phyloP scores from a whole-genome alignment of 352 stramenopile species.

The Aphanomyces euteiches region DNA sequence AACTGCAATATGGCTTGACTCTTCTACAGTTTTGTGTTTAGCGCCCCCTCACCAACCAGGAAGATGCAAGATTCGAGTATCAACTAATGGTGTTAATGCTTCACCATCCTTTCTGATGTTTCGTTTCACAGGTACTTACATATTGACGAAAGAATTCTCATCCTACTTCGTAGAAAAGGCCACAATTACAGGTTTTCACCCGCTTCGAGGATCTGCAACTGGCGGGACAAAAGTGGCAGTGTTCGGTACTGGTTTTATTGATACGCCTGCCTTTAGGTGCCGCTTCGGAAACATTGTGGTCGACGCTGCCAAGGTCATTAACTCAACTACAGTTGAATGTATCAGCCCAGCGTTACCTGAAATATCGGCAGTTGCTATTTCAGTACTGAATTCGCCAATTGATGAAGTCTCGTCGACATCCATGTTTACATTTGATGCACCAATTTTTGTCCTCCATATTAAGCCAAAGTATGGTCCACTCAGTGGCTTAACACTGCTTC shows the following conservation, averaged over 20 bases:
- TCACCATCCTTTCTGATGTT: conserved; percentile 1
- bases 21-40: conserved; percentile 19
- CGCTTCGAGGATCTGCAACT: background rate
- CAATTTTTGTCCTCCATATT: conserved; percentile 13
- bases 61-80: background rate
- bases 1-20: conserved; percentile 12
- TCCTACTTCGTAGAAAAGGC: background rate
- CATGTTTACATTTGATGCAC: conserved; percentile 11
- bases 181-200: background rate
- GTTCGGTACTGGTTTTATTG: conserved; percentile 22
- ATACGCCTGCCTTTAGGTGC: conserved; percentile 8
- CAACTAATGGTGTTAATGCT: conserved; percentile 2
- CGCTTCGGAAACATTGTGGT: background rate
- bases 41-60: conserved; percentile 16
- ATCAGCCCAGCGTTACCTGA: background rate
- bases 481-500: background rate
- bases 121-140: background rate
- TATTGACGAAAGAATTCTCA: too few relatives aligned
- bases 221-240: conserved; percentile 13
- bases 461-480: conserved; percentile 11
- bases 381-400: background rate
- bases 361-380: background rate
- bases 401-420: conserved; percentile 6
- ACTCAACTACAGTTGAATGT: conserved; percentile 8
- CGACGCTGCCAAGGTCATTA: background rate